phyloP scores from a whole-genome alignment of 805 yeast genomes.

The Candida anglica region DNA sequence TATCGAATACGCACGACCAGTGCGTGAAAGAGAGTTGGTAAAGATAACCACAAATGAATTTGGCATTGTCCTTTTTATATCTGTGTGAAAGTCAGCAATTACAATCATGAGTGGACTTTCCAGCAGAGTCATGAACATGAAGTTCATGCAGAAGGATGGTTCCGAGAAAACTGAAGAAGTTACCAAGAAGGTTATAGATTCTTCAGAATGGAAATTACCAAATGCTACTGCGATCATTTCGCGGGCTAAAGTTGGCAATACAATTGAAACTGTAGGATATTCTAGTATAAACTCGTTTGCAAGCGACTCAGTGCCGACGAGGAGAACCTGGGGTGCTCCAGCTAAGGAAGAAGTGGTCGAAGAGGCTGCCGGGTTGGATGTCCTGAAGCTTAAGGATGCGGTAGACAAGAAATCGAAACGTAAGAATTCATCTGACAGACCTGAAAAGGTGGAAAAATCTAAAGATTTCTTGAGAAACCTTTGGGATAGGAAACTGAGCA shows the following conservation, averaged over 20 bases:
- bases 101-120: slow-evolving; percentile 39
- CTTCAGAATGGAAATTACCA: slow-evolving; percentile 51
- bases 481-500: slow-evolving; percentile 8
- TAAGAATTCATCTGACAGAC: too few relatives aligned
- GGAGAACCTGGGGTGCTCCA: slow-evolving; percentile 15
- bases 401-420: slow-evolving; percentile 2
- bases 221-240: slow-evolving; percentile 20
- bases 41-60: too few relatives aligned
- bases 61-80: too few relatives aligned
- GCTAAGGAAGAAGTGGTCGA: slow-evolving; percentile 1
- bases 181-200: slow-evolving; percentile 40
- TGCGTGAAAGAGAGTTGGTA: too few relatives aligned
- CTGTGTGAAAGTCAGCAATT: background rate
- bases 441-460: slow-evolving; percentile 6
- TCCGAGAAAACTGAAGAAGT: slow-evolving; percentile 28
- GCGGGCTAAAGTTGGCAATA: slow-evolving; percentile 18
- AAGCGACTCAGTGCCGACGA: background rate
- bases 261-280: slow-evolving; percentile 36
- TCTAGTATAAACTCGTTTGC: slow-evolving; percentile 23
- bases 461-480: slow-evolving; percentile 7
- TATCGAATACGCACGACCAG: too few relatives aligned
- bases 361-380: slow-evolving; percentile 3
- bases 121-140: slow-evolving; percentile 79
- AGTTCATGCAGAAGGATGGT: slow-evolving; percentile 47
- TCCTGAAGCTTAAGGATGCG: slow-evolving; percentile 6